Base-by-base conservation (phyloP, 2,329 filamentous ascomycete species). In the Penicillium sp. region DNA sequence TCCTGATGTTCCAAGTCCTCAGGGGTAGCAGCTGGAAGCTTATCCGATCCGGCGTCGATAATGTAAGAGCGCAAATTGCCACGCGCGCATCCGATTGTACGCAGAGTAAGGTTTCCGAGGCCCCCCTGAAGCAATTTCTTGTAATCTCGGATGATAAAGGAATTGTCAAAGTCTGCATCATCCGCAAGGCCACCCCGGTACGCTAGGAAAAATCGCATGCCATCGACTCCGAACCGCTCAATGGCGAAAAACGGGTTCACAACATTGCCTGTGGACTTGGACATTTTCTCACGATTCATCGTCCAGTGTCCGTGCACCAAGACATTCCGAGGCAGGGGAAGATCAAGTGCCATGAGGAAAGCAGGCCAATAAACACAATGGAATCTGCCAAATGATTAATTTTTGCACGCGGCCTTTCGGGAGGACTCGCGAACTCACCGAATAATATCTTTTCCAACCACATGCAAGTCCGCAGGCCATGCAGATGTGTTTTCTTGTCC, bases 331-430 rank as follows among this genome's bases (percentile, higher is more conserved):
- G 94, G 91, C 0, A 90, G 79, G 1, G 91, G 89, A 5, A 97
- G 81, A 51, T 88, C 87, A 15, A 97, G 80, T 1, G 94, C 93
- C 83, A 99, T 89, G 17, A 99, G 86, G 66, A 99, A 89, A 4
- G 94, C 94, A 0, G 94, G 94, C 94, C 96, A 99, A 80, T 99
- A 99, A 48, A 99, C 88, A 74, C 91, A 93, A 73, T 99, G 96
- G 75, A 99, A 99, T 19, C 82, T 80, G 55, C 6, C 15, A 48
- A 35, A 23, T 57, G 48, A 52, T 70, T 58, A 70, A 61, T 63
- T 45, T 45, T 61, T 53, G 50, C 33, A 57, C 13, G 41, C 39
- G 27, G 27, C 31, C 13, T 19, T 44, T 52, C 35, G 23, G 49
- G 13, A 27, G 45, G 47, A 33, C 31, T 44, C 53, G 54, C 49